Conservation (phyloP, 2,329 filamentous ascomycete species). For the Botrytis aclada region DNA sequence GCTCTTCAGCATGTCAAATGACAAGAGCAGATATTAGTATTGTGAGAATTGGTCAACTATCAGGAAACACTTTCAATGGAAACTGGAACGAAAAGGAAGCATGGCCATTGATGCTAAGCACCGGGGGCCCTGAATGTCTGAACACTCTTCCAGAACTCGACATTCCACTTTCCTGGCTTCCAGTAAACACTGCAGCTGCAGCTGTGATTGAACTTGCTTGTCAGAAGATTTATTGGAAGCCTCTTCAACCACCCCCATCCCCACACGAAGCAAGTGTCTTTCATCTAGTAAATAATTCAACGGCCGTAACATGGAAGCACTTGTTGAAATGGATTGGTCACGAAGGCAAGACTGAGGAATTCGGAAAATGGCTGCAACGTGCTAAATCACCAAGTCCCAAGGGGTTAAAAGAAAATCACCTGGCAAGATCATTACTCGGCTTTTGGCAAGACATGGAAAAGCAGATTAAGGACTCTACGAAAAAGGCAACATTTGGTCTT, state of each 20-base stretch:
- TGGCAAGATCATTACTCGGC: conserved; percentile 2
- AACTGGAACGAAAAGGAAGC: conserved; percentile 50
- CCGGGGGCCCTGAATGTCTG: conserved; percentile 36
- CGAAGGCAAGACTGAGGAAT: neutral
- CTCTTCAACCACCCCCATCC: neutral
- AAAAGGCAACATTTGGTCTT: neutral
- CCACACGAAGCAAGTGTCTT: neutral
- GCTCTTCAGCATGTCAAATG: conserved; percentile 39
- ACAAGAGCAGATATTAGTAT: conserved; percentile 22
- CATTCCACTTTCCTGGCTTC: conserved; percentile 42
- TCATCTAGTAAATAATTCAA: conserved; percentile 5
- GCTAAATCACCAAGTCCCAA: neutral
- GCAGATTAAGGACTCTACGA: neutral
- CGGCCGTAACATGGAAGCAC: neutral
- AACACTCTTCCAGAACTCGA: conserved; percentile 43
- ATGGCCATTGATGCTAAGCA: conserved; percentile 48
- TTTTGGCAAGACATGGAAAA: conserved; percentile 3
- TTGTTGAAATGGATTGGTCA: conserved; percentile 8
- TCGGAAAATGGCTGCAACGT: neutral
- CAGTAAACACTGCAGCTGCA: conserved; percentile 45
- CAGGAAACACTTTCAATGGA: conserved; percentile 43
- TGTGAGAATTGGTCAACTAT: conserved; percentile 43
- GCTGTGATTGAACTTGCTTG: conserved; percentile 42
- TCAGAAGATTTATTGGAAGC: neutral
- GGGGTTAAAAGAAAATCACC: neutral